Percentiles rank a stretch among this genome's conserved stretches.
These are phyloP conservation scores for Paecilomyces sp. DNA, from an alignment of 2,329 filamentous ascomycete species.

Conservation along the genomic window DNA sequence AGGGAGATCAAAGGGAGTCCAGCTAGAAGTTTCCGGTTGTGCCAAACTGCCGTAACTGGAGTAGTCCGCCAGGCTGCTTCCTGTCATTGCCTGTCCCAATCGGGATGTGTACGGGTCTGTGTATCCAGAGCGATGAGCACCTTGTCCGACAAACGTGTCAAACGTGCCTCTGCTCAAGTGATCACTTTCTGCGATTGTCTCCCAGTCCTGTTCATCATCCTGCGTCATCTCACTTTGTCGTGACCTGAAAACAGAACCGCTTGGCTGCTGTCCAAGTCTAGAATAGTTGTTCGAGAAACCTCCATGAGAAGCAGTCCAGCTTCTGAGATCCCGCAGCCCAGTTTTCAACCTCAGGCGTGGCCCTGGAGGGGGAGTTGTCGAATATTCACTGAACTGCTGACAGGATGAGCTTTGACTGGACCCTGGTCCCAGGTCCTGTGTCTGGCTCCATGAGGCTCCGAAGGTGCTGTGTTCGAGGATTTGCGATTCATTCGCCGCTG, in stretches of 20 bases:
- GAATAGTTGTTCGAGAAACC: not conserved
- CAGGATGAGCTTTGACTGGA: not conserved
- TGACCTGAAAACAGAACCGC: not conserved
- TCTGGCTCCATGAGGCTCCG: not conserved
- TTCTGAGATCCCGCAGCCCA: not conserved
- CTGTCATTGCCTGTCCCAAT: not conserved
- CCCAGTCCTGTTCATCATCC: not conserved
- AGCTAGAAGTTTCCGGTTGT: not conserved
- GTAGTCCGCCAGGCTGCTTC: not conserved
- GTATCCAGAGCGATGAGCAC: not conserved
- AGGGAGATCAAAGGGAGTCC: not conserved
- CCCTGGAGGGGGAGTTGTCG: not conserved
- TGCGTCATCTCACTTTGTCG: not conserved
- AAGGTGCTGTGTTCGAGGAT: not conserved
- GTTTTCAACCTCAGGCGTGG: not conserved
- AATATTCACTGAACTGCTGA: not conserved
- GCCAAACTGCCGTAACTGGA: not conserved
- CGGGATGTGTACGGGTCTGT: not conserved
- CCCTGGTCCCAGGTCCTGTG: not conserved
- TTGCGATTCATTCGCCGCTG: not conserved
- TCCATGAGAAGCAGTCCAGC: not conserved
- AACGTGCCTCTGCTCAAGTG: not conserved
- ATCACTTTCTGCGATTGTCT: not conserved
- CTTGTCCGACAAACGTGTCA: not conserved
- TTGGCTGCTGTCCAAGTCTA: not conserved